Evolutionary conservation across 2,329 filamentous ascomycete species (phyloP), one percentile per base, ranked within the genome.

Genomic region (Epicoccum nigrum): DNA sequence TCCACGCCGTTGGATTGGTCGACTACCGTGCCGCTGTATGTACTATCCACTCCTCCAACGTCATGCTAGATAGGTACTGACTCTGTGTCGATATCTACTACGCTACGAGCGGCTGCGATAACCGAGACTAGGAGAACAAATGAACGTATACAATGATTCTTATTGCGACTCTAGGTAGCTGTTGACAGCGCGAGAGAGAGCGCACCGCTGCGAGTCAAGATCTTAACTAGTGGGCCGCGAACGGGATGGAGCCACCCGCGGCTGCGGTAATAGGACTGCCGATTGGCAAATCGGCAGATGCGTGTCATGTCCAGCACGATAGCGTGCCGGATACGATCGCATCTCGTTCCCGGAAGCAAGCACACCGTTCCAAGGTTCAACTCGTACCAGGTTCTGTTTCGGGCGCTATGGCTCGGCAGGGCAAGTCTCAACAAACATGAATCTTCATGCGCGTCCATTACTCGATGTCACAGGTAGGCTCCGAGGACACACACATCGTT

Each of bases 361-460:
- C 34, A 33, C 11, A 15, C n/a, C 13, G 37, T 30, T 13, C 8
- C 12, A 20, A 19, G 25, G 3, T 19, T 45, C 15, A 11, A 23
- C 35, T 23, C 42, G 32, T 23, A 27, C 48, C 48, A 35, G 33
- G 21, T 12, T 38, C 16, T 37, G 49, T 46, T 46, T 51, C 32
- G 42, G 16, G 17, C 25, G 20, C 34, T 16, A 42, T 39, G 35
- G 37, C 37, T 42, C 42, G 23, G 25, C 42, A 51, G 30, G 42
- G 48, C 31, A 17, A 15, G 49, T 51, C 41, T 46, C 42, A 38
- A 21, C 42, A 25, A 37, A 23, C 15, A 15, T 17, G 21, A 19
- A 30, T 35, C 17, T 45, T 31, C 42, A 51, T 45, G 48, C 48
- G n/a, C n/a, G 31, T 35, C 32, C 42, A 38, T 32, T 46, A 46